These are phyloP conservation scores for Thalassiosira hispida DNA, from an alignment of 352 stramenopile genomes.

Conservation along the genomic window DNA sequence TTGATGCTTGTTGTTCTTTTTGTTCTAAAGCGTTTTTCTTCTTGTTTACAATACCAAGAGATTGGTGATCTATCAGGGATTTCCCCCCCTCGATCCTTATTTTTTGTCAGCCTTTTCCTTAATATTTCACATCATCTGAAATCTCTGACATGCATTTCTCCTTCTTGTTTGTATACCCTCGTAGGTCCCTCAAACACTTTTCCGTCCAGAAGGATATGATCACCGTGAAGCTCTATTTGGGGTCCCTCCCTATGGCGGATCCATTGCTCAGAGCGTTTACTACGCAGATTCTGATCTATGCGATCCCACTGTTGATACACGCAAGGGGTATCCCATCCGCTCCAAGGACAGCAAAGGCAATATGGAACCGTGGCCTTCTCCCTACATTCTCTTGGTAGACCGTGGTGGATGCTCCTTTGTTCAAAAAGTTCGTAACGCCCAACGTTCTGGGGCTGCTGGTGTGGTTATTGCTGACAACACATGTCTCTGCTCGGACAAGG, in stretches of 20 bases:
- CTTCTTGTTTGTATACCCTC: background rate
- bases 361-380: slow-evolving; percentile 86
- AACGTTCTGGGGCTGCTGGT: slow-evolving; percentile 91
- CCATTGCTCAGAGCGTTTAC: slow-evolving; percentile 81
- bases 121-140: too few relatives aligned
- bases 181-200: slow-evolving; percentile 74
- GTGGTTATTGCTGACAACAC: slow-evolving; percentile 97
- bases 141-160: background rate
- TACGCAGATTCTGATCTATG: slow-evolving; percentile 90
- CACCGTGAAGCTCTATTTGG: slow-evolving; percentile 97
- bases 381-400: slow-evolving; percentile 96
- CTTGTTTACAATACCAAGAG: too few relatives aligned
- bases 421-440: slow-evolving; percentile 90
- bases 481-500: slow-evolving; percentile 92
- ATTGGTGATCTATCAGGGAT: too few relatives aligned
- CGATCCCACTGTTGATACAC: slow-evolving; percentile 90
- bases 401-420: slow-evolving; percentile 96
- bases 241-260: slow-evolving; percentile 91
- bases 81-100: too few relatives aligned
- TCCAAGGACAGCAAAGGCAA: slow-evolving; percentile 57
- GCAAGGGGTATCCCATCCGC: slow-evolving; percentile 75
- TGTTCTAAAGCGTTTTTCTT: too few relatives aligned
- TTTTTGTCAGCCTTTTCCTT: too few relatives aligned
- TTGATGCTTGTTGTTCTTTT: too few relatives aligned
- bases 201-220: slow-evolving; percentile 88